Conservation (phyloP, 139 green algal genomes). For the Edaphochlamys debaryana region DNA sequence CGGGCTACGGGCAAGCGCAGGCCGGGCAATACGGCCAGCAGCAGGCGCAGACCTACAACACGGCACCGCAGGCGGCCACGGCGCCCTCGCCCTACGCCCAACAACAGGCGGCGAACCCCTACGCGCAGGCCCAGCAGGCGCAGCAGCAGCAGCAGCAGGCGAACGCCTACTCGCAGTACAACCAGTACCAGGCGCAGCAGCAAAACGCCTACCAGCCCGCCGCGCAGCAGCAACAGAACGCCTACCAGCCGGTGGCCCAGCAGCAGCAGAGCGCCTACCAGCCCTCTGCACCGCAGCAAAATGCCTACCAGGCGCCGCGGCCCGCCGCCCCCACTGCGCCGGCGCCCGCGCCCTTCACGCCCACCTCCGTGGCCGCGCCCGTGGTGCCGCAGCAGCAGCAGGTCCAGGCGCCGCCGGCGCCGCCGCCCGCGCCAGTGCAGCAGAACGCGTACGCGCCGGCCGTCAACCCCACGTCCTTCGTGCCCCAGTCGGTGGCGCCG, state of each 20-base stretch:
- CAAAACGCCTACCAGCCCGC: not conserved
- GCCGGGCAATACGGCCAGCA: too few species aligned
- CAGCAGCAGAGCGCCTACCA: not conserved
- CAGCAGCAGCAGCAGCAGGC: not conserved
- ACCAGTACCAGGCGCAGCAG: slow-evolving; percentile 28
- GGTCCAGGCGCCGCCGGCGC: not conserved
- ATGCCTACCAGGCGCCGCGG: not conserved
- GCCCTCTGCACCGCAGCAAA: not conserved
- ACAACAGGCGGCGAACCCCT: slow-evolving; percentile 3
- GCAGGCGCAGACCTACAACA: not conserved
- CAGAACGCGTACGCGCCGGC: not conserved
- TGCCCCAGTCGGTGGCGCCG: not conserved
- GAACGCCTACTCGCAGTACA: slow-evolving; percentile 3
- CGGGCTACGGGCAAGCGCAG: not conserved
- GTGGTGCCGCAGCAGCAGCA: slow-evolving; percentile 42
- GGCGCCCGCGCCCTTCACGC: slow-evolving; percentile 45
- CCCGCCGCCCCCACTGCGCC: slow-evolving; percentile 15
- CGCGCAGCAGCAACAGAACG: not conserved
- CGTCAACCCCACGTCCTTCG: not conserved
- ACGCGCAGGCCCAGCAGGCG: not conserved
- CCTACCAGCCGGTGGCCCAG: not conserved
- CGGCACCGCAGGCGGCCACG: slow-evolving; percentile 3
- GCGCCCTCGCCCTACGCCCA: slow-evolving; percentile 13
- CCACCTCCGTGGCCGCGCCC: slow-evolving; percentile 38
- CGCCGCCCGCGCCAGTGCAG: slow-evolving; percentile 1